These are phyloP conservation scores for Solanum hybrid DNA, from an alignment of 305 asterid genomes.

Conservation along the genomic window DNA sequence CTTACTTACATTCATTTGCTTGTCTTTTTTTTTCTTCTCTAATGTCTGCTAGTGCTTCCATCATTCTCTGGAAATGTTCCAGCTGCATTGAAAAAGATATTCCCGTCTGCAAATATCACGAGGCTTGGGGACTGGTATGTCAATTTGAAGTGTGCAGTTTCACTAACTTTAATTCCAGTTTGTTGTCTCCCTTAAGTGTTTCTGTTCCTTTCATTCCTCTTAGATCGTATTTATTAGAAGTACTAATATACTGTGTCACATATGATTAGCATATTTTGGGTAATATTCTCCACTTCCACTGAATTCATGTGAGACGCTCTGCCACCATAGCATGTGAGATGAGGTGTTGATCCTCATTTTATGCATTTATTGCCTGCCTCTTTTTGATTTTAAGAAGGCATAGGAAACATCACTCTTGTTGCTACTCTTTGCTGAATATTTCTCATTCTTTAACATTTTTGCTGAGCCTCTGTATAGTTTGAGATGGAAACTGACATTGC, in stretches of 20 bases:
- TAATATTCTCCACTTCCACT: not conserved
- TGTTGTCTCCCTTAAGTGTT: not conserved
- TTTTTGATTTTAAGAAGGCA: not conserved
- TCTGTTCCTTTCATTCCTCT: not conserved
- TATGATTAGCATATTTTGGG: not conserved
- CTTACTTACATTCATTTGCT: not conserved
- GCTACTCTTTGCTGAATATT: not conserved
- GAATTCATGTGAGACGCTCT: not conserved
- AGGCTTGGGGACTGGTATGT: constrained; percentile 92
- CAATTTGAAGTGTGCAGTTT: not conserved
- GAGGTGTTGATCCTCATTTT: not conserved
- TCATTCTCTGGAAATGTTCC: constrained; percentile 99
- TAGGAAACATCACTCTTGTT: not conserved
- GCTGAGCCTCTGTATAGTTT: not conserved
- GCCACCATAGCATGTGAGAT: not conserved
- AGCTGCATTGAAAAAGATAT: constrained; percentile 64
- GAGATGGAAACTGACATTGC: not conserved
- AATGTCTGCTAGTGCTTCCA: constrained; percentile 63
- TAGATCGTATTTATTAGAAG: not conserved
- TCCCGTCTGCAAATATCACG: constrained; percentile 78
- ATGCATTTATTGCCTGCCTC: not conserved
- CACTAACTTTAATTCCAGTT: not conserved
- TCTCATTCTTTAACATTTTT: not conserved
- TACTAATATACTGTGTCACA: not conserved
- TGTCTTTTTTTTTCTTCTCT: not conserved